A percentile compares a stretch with the other conserved stretches of the same genome.
These are phyloP conservation scores for Cryomyces antarcticus DNA, from an alignment of 495 filamentous ascomycete genomes.

Conservation along the genomic window DNA sequence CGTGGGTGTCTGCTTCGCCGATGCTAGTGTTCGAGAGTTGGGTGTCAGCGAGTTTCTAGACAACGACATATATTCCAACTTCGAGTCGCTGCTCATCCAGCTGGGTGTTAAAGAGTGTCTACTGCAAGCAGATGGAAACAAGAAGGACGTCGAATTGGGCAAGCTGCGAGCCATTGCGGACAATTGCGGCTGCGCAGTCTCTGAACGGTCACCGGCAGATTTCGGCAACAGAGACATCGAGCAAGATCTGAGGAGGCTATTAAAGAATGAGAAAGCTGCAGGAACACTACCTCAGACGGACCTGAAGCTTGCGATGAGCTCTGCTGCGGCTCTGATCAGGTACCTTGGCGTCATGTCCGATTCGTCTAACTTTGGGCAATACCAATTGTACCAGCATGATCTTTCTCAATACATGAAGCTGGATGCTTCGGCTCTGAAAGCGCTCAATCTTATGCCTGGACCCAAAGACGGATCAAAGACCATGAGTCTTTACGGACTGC, in stretches of 20 bases:
- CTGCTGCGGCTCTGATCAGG: conserved; percentile 82
- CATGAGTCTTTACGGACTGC: conserved; percentile 87
- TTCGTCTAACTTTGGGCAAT: conserved; percentile 86
- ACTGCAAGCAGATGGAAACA: conserved; percentile 49
- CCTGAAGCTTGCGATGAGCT: conserved; percentile 89
- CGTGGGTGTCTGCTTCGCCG: conserved; percentile 93
- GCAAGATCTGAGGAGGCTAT: conserved; percentile 69
- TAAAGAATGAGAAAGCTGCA: conserved; percentile 66
- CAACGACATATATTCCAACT: conserved; percentile 96
- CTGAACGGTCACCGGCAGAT: conserved; percentile 53
- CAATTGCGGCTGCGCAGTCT: conserved; percentile 73
- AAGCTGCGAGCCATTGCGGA: conserved; percentile 81
- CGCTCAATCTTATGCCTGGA: conserved; percentile 92
- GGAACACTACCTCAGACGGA: conserved; percentile 75
- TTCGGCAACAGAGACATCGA: conserved; percentile 90
- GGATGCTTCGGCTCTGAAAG: conserved; percentile 82
- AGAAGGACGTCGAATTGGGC: conserved; percentile 71
- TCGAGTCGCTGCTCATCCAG: conserved; percentile 90
- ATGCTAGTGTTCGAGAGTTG: conserved; percentile 88
- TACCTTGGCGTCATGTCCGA: conserved; percentile 87
- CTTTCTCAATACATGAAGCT: conserved; percentile 97
- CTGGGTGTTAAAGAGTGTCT: conserved; percentile 89
- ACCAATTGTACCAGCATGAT: conserved; percentile 93
- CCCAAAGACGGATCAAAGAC: conserved; percentile 83
- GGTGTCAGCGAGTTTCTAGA: conserved; percentile 95